phyloP scores from a whole-genome alignment of 805 yeast species.

The Yamadazyma phyllophila region DNA sequence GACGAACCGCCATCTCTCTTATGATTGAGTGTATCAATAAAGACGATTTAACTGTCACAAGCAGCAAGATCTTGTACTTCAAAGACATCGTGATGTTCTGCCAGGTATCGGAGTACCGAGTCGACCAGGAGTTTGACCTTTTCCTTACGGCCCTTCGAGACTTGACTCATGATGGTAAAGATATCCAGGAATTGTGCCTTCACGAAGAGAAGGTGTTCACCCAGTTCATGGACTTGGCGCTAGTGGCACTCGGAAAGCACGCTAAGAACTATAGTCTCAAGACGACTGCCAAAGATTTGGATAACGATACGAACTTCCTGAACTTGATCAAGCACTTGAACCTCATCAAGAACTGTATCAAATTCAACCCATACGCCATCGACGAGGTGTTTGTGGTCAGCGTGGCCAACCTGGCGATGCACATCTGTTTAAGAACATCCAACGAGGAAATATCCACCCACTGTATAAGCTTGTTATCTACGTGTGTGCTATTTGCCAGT shows the following conservation, averaged over 20 bases:
- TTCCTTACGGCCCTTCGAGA: conserved; percentile 46
- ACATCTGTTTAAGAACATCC: conserved; percentile 40
- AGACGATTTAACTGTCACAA: conserved; percentile 49
- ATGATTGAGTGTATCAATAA: conserved; percentile 54
- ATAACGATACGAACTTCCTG: conserved; percentile 13
- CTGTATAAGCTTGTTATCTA: conserved; percentile 42
- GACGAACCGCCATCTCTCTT: conserved; percentile 51
- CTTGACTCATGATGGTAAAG: conserved; percentile 53
- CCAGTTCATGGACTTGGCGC: conserved; percentile 15
- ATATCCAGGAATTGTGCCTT: conserved; percentile 50
- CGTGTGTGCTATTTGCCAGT: conserved; percentile 44
- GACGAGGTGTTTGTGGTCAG: conserved; percentile 33
- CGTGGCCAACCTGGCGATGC: conserved; percentile 32
- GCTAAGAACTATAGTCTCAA: conserved; percentile 11
- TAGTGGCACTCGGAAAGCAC: conserved; percentile 12
- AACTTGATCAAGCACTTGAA: conserved; percentile 22
- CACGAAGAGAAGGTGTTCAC: conserved; percentile 33
- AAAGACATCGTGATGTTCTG: conserved; percentile 52
- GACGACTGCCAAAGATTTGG: conserved; percentile 2
- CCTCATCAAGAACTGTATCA: conserved; percentile 45
- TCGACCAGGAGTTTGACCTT: conserved; percentile 51
- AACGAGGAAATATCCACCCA: conserved; percentile 32
- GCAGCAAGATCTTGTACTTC: conserved; percentile 55
- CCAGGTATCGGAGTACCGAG: conserved; percentile 23
- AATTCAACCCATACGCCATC: conserved; percentile 45